phyloP scores from a whole-genome alignment of 2,329 filamentous ascomycete species.

The Didymella pomorum region DNA sequence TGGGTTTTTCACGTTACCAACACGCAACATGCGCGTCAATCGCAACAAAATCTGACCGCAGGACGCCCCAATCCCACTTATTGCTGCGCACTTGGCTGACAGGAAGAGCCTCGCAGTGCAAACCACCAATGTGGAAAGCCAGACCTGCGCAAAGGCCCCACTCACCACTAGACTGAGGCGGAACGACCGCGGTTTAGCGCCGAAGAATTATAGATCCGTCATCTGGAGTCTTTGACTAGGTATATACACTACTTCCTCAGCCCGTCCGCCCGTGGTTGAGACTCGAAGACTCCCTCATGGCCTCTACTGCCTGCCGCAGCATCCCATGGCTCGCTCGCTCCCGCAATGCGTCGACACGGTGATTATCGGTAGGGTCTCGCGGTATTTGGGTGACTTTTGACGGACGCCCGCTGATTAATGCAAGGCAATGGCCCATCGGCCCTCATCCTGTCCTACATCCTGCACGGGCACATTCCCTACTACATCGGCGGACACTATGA shows the following conservation, averaged over 20 bases:
- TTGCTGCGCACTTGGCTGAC: constrained; percentile 8
- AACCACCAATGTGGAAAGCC: constrained; percentile 34
- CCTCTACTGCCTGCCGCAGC: constrained; percentile 34
- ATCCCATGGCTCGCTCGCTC: constrained; percentile 50
- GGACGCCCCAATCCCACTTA: constrained; percentile 5
- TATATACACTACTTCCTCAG: constrained; percentile 31
- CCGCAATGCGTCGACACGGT: constrained; percentile 52
- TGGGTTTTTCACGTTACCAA: constrained; percentile 21
- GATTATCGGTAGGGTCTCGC: constrained; percentile 45
- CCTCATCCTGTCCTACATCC: constrained; percentile 68
- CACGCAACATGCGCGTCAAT: constrained; percentile 26
- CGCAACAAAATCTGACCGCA: constrained; percentile 4
- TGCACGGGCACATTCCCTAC: constrained; percentile 67
- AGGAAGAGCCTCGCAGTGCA: constrained; percentile 17
- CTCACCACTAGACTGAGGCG: constrained; percentile 27
- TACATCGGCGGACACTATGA: constrained; percentile 66
- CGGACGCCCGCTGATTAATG: constrained; percentile 34
- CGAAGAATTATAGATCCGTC: constrained; percentile 41
- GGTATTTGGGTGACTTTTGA: neutral
- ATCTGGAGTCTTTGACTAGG: constrained; percentile 27
- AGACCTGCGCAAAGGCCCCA: constrained; percentile 27
- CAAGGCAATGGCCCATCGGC: constrained; percentile 69
- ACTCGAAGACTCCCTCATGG: constrained; percentile 39
- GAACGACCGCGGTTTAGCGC: constrained; percentile 35
- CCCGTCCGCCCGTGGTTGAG: constrained; percentile 23